Base-by-base conservation (phyloP, 371 early-diverging fungal species). In the Syncephalis fuscata region DNA sequence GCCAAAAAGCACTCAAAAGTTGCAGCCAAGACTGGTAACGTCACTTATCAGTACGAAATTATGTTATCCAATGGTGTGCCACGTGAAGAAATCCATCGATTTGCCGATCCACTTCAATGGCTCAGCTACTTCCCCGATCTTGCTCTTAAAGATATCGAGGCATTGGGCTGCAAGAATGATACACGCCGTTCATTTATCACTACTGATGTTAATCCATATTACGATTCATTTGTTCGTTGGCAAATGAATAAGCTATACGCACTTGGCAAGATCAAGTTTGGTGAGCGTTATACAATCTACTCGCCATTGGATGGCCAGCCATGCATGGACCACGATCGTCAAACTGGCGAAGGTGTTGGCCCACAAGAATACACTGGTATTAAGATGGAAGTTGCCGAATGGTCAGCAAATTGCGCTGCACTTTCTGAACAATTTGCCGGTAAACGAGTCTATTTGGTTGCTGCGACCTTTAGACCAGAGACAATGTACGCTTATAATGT, bases 301-400 rank as follows among this genome's bases (percentile, higher is more conserved):
- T 97, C 97, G 44, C 85, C 93, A 45, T 59, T 84, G 32, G 99
- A 98, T 70, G 85, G 87, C 11, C 99, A 99, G 72, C 88, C 99
- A 41, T 99, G 99, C 73, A 91, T 99, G 92, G 99, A 99, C 71
- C 99, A 99, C 73, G 99, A 99, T 66, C 88, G 99, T 60, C 70
- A 76, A 53, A 75, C 80, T 32, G 99, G 99, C 57, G 99, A 99
- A 67, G 99, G 91, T 44, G 82, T 98, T 17, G 90, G 85, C 42
- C 96, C 97, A 36, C 88, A 92, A 60, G 92, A 92, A 56, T 98
- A 96, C 70, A 94, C 95, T 7, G 88, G 80, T 51, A 80, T 90
- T 59, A 90, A 92, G 75, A 68, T 98, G 51, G 62, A 79, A 55
- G 89, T 95, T 2, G 47, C 80, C 23, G 64, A 82, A 23, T 78